A percentile compares a stretch with the other conserved stretches of the same genome.
Evolutionary conservation across 2,329 filamentous ascomycete species (phyloP).

Genomic region (Davidsoniella australis): DNA sequence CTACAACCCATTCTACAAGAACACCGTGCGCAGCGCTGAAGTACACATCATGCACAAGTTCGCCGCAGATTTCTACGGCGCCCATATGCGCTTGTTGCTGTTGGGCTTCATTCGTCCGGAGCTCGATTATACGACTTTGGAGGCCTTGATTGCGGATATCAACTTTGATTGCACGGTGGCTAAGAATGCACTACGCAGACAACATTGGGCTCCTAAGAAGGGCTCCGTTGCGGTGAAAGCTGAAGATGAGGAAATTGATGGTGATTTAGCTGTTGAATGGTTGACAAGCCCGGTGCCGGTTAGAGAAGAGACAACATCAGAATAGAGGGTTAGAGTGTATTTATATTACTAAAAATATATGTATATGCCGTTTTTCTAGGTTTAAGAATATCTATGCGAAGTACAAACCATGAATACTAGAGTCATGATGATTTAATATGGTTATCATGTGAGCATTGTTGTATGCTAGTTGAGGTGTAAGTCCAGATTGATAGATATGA

Average conservation of each 20-base stretch:
- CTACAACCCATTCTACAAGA: slow-evolving; percentile 96
- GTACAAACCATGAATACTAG: slow-evolving; percentile 1
- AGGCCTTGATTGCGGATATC: slow-evolving; percentile 78
- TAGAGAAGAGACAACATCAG: slow-evolving; percentile 1
- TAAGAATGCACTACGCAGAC: slow-evolving; percentile 49
- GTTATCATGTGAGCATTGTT: neutral
- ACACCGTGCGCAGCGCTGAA: slow-evolving; percentile 70
- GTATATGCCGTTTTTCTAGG: neutral
- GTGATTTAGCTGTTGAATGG: slow-evolving; percentile 24
- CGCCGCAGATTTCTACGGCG: slow-evolving; percentile 66
- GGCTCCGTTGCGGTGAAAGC: slow-evolving; percentile 19
- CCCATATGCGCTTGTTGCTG: slow-evolving; percentile 61
- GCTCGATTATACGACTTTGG: slow-evolving; percentile 69
- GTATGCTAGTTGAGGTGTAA: too few relatives aligned
- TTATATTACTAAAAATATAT: too few relatives aligned
- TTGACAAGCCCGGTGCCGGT: slow-evolving; percentile 19
- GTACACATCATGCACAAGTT: slow-evolving; percentile 77
- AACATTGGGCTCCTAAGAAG: slow-evolving; percentile 36
- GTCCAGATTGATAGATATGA: too few relatives aligned
- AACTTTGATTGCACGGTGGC: slow-evolving; percentile 75
- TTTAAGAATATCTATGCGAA: neutral
- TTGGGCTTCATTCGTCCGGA: slow-evolving; percentile 81
- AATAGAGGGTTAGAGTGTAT: neutral
- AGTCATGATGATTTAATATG: neutral
- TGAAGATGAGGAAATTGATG: slow-evolving; percentile 15